A percentile compares a stretch with the other conserved stretches of the same genome.
Evolutionary conservation across 2,329 filamentous ascomycete species (phyloP).

Genomic region (Exophiala sp.): DNA sequence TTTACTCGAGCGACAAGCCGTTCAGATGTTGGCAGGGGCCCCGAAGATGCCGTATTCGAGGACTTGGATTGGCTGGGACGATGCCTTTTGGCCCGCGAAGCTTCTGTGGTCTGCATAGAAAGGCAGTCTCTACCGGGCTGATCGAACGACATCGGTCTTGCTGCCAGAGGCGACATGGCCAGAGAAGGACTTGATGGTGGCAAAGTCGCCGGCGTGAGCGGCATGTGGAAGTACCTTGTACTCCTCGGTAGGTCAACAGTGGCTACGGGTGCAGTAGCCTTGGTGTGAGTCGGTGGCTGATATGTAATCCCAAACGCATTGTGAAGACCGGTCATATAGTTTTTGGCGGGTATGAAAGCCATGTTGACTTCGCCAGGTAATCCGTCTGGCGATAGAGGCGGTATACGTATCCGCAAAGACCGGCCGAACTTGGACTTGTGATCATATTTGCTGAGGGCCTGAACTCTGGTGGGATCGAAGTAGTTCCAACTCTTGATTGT

Average conservation of each 20-base stretch:
- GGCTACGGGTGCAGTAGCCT: slow-evolving; percentile 20
- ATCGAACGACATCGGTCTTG: slow-evolving; percentile 10
- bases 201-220: slow-evolving; percentile 22
- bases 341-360: slow-evolving; percentile 60
- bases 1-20: slow-evolving; percentile 5
- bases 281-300: slow-evolving; percentile 48
- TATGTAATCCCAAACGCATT: slow-evolving; percentile 71
- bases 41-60: slow-evolving; percentile 22
- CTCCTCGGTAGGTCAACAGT: slow-evolving; percentile 26
- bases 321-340: slow-evolving; percentile 60
- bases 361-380: slow-evolving; percentile 66
- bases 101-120: neutral
- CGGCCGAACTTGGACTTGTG: slow-evolving; percentile 39
- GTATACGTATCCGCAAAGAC: slow-evolving; percentile 50
- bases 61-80: slow-evolving; percentile 20
- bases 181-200: slow-evolving; percentile 22
- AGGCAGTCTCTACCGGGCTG: neutral
- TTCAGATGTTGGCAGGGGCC: slow-evolving; percentile 9
- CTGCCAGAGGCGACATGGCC: slow-evolving; percentile 9
- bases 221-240: slow-evolving; percentile 25
- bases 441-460: slow-evolving; percentile 43
- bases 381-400: slow-evolving; percentile 51
- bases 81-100: slow-evolving; percentile 8
- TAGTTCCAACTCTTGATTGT: slow-evolving; percentile 66
- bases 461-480: slow-evolving; percentile 53